Conservation (phyloP, 1,139 yeast genomes). For the Debaryomyces subglobosus region DNA sequence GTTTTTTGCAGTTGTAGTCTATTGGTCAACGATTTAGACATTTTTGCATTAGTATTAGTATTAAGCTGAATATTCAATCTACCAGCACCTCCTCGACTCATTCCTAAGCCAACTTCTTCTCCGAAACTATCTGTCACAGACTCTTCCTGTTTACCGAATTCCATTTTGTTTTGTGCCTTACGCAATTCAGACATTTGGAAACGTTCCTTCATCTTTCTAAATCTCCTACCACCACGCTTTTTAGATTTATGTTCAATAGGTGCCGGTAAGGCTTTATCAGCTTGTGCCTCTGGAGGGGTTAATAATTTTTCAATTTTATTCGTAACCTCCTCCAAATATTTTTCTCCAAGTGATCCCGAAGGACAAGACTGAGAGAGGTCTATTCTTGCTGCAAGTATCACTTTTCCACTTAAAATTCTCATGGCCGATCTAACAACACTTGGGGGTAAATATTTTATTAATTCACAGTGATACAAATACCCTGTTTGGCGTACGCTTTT, state of each 20-base stretch:
- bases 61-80: conserved; percentile 39
- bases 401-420: conserved; percentile 78
- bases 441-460: conserved; percentile 58
- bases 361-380: conserved; percentile 55
- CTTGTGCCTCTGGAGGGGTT: conserved; percentile 74
- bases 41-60: conserved; percentile 49
- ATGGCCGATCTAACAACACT: conserved; percentile 70
- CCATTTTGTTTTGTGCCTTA: conserved; percentile 82
- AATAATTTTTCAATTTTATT: conserved; percentile 69
- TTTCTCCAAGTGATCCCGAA: conserved; percentile 59
- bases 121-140: conserved; percentile 67
- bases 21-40: conserved; percentile 55
- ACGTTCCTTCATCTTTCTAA: conserved; percentile 79
- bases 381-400: conserved; percentile 81
- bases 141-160: conserved; percentile 75
- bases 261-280: conserved; percentile 76
- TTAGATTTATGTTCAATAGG: conserved; percentile 81
- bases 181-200: conserved; percentile 81
- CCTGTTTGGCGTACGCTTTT: conserved; percentile 65
- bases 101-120: conserved; percentile 81
- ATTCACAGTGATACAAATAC: conserved; percentile 53
- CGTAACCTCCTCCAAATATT: conserved; percentile 61
- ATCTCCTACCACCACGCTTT: conserved; percentile 83
- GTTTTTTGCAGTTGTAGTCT: conserved; percentile 35
- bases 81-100: conserved; percentile 50